phyloP scores from a whole-genome alignment of 2,329 filamentous ascomycete species.

The Beauveria caledonica region DNA sequence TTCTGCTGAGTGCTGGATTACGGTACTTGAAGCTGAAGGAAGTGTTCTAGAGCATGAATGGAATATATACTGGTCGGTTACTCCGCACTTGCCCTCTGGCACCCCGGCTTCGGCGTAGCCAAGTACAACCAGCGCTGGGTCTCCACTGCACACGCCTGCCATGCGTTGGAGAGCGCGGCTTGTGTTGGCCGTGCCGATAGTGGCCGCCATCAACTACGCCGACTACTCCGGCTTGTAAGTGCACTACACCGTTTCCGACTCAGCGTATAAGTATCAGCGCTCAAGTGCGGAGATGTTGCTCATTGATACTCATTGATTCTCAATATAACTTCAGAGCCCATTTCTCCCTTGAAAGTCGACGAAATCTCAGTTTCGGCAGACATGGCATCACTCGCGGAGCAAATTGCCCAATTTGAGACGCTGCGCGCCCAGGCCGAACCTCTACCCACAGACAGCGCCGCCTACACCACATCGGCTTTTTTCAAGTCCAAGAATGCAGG shows the following conservation, averaged over 20 bases:
- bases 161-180: not conserved
- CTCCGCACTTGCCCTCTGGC: not conserved
- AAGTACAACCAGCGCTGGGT: not conserved
- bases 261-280: slow-evolving; percentile 2
- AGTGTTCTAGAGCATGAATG: not conserved
- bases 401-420: slow-evolving; percentile 4
- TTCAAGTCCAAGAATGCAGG: slow-evolving; percentile 11
- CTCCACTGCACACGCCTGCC: not conserved
- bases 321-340: not conserved
- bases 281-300: not conserved
- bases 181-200: not conserved
- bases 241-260: slow-evolving; percentile 1
- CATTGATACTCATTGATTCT: not conserved
- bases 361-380: not conserved
- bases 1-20: not conserved
- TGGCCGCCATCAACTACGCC: slow-evolving; percentile 1
- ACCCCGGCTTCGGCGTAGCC: slow-evolving; percentile 9
- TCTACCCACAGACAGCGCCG: slow-evolving; percentile 10
- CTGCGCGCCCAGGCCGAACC: slow-evolving; percentile 8
- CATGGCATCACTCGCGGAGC: slow-evolving; percentile 7
- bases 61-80: not conserved
- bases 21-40: not conserved
- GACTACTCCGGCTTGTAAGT: slow-evolving; percentile 2
- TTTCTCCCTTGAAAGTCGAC: not conserved
- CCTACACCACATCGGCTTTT: slow-evolving; percentile 8